Percentiles rank a stretch among this genome's conserved stretches.
phyloP scores from a whole-genome alignment of 371 early-diverging fungal genomes.

The Lichtheimia hyalospora region DNA sequence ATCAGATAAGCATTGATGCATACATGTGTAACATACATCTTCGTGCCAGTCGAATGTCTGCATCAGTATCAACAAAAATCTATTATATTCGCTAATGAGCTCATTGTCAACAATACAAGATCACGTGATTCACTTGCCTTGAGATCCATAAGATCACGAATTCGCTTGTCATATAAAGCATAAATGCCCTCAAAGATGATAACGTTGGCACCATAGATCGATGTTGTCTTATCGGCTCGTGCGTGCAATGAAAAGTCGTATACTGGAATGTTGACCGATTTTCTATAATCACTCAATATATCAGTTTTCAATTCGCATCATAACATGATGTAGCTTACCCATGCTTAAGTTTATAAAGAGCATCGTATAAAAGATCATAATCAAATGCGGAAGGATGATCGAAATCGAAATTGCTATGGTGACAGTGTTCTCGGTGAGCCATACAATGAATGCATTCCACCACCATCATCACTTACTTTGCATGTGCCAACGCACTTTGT shows the following conservation, averaged over 20 bases:
- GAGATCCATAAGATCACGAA: conserved; percentile 86
- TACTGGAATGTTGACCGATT: conserved; percentile 72
- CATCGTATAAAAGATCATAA: conserved; percentile 73
- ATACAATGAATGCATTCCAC: neutral
- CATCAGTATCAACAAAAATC: conserved; percentile 94
- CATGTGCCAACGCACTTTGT: conserved; percentile 64
- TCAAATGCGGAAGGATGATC: conserved; percentile 86
- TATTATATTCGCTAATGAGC: conserved; percentile 16
- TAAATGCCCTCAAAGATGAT: conserved; percentile 94
- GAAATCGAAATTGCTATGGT: conserved; percentile 68
- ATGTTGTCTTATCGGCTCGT: conserved; percentile 63
- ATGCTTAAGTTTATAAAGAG: conserved; percentile 71
- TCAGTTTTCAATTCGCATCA: neutral
- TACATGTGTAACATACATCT: conserved; percentile 61
- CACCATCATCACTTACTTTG: conserved; percentile 53
- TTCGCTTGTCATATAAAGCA: conserved; percentile 80
- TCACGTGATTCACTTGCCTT: conserved; percentile 54
- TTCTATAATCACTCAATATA: conserved; percentile 22
- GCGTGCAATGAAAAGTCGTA: conserved; percentile 82
- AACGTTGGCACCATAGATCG: conserved; percentile 90
- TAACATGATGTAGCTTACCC: conserved; percentile 39
- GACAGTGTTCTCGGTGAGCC: neutral
- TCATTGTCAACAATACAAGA: neutral
- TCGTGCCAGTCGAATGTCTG: conserved; percentile 87
- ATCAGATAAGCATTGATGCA: neutral